Evolutionary conservation across 805 yeast species (phyloP).

Genomic region (Candida verbasci): DNA sequence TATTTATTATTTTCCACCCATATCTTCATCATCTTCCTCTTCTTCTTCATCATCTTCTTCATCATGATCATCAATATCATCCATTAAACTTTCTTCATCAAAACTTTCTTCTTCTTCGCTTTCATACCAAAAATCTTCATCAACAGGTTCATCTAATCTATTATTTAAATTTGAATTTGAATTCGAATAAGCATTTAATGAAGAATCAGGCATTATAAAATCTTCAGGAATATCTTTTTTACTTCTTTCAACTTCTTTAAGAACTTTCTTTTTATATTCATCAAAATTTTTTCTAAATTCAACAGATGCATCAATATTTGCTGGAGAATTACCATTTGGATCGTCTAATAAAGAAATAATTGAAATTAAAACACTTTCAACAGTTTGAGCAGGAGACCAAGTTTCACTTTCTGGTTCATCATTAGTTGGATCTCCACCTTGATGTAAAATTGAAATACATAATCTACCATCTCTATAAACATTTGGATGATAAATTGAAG

Average conservation of each 20-base stretch:
- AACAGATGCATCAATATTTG: slow-evolving; percentile 93
- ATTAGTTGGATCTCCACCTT: slow-evolving; percentile 82
- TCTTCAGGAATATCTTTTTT: slow-evolving; percentile 84
- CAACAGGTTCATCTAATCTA: slow-evolving; percentile 53
- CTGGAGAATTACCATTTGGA: slow-evolving; percentile 91
- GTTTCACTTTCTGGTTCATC: slow-evolving; percentile 93
- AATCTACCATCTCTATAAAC: slow-evolving; percentile 90
- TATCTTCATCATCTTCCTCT: slow-evolving; percentile 41
- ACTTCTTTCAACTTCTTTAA: slow-evolving; percentile 77
- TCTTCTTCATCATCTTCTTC: slow-evolving; percentile 60
- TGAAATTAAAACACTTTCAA: slow-evolving; percentile 83
- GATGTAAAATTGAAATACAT: slow-evolving; percentile 89
- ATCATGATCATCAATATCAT: slow-evolving; percentile 48
- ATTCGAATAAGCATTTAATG: slow-evolving; percentile 40
- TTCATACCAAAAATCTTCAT: slow-evolving; percentile 83
- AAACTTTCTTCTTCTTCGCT: slow-evolving; percentile 42
- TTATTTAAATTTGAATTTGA: slow-evolving; percentile 34
- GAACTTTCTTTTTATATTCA: slow-evolving; percentile 68
- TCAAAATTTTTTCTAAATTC: slow-evolving; percentile 81
- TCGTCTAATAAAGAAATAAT: slow-evolving; percentile 89
- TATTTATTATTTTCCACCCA: slow-evolving; percentile 8
- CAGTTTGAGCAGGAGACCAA: slow-evolving; percentile 92
- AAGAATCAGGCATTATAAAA: slow-evolving; percentile 73
- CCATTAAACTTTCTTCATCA: slow-evolving; percentile 46
- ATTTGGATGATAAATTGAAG: slow-evolving; percentile 92